Base-by-base conservation (phyloP, 306 rosid genomes). In the Lathyrus oleraceus region DNA sequence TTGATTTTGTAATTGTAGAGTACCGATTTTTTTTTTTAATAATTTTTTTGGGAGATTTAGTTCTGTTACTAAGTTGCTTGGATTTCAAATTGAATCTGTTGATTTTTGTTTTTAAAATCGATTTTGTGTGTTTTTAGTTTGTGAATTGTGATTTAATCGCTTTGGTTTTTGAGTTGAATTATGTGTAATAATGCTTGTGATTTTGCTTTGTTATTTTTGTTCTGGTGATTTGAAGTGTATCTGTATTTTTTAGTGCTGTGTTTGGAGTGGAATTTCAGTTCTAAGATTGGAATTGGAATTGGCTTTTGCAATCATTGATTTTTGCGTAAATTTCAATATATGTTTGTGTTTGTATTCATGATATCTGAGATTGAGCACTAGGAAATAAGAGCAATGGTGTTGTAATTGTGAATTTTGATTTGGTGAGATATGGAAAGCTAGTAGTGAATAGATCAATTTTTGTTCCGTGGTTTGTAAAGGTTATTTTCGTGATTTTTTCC, bases 31-130 rank as follows among this genome's bases (percentile, higher is more conserved):
- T 8, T 49, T 61, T 61, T 47, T 15, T 32, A 1, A 32, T 32
- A 4, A 20, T 49, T 66, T 39, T 13, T 57, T 28, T 59, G 68
- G 7, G 14, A 15, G 61, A 58, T 63, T 36, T 15, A 57, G 67
- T 72, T 82, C 45, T 2, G 12, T 30, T 10, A 9, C 3, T 14
- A 8, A 2, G 62, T 19, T 8, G 69, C 79, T 67, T 76, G 47
- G 53, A 69, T 36, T 61, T 42, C 42, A 67, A 49, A 45, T 70
- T 79, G 73, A 71, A 45, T 77, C 39, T 77, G 53, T 53, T 58
- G 48, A 58, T 35, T 17, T 64, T 2, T 70, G 4, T 44, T 47
- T 35, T 6, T 1, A 32, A 35, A 3, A 3, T 15, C 9, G 67
- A 5, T 69, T 27, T 15, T 58, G 11, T 44, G 16, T 30, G 44